Evolutionary conservation across 2,329 filamentous ascomycete species (phyloP), one percentile per base, ranked within the genome.

Genomic region (Botrytis tulipae): DNA sequence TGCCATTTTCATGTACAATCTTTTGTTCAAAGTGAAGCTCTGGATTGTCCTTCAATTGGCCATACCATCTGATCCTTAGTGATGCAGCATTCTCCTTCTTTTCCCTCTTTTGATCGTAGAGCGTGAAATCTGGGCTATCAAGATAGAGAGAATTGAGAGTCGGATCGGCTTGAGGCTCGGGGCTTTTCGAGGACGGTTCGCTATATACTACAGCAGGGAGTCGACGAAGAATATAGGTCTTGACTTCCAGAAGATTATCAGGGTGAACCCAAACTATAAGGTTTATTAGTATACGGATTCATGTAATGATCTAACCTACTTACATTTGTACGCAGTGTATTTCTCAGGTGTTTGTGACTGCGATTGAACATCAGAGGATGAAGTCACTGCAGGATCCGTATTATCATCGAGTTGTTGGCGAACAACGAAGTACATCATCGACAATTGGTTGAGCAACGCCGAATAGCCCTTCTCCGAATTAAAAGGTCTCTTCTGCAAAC

Each of bases 91-190:
- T 90, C 1, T 89, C 86, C 74, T 91, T 86, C 76, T 91, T 89
- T 74, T 92, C 91, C 35, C 98, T 90, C 84, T 98, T 98, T 79
- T 92, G 89, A 22, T 89, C 89, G 83, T 98, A 99, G 16, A 98
- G 87, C 22, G 92, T 88, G 82, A 99, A 98, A 77, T 91, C 90
- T 59, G 89, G 86, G 81, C 91, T 97, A 83, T 99, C 96, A 80
- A 98, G 97, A 84, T 99, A 99, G 57, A 99, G 89, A 40, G 95
- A 98, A 25, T 95, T 98, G 77, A 98, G 93, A 69, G 93, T 93
- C 9, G 96, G 96, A 79, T 98, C 95, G 65, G 86, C 86, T 77
- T 94, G 90, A 63, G 90, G 90, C 79, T 97, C 94, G 61, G 93
- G 88, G 78, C 96, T 88, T 83, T 95, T 97, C 46, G 93, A 90